phyloP scores from a whole-genome alignment of 805 yeast genomes.

The Saccharomycopsis olivae region DNA sequence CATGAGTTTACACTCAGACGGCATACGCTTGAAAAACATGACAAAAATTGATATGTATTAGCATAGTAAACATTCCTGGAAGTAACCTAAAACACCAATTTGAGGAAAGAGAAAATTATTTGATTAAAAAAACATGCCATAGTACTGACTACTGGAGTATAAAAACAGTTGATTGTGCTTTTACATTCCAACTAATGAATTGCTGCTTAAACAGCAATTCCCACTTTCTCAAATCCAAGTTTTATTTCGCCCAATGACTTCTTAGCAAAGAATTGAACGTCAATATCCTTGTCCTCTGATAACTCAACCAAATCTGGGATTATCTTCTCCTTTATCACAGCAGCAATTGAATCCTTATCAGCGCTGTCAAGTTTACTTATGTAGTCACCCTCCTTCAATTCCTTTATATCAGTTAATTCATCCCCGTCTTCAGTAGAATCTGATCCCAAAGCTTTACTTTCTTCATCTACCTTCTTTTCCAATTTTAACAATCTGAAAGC shows the following conservation, averaged over 20 bases:
- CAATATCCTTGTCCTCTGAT: conserved; percentile 67
- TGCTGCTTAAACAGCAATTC: no score
- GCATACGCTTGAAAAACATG: no score
- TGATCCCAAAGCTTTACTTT: no score
- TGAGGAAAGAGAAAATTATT: no score
- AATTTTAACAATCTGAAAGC: conserved; percentile 29
- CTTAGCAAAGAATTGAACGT: conserved; percentile 78
- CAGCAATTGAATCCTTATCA: conserved; percentile 19
- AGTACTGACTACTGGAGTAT: no score
- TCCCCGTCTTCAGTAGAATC: conserved; percentile 8
- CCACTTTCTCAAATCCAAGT: conserved; percentile 9
- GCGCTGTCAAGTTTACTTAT: conserved; percentile 21
- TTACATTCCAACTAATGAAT: no score
- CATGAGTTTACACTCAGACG: no score
- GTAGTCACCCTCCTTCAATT: conserved; percentile 14
- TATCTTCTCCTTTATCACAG: conserved; percentile 40
- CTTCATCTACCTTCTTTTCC: conserved; percentile 16
- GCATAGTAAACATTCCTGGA: no score
- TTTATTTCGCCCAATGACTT: conserved; percentile 41
- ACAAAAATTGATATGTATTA: no score
- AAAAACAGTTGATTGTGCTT: no score
- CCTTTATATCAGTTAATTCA: conserved; percentile 20
- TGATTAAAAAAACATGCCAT: no score
- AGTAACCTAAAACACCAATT: no score
- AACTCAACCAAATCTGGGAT: conserved; percentile 57